phyloP scores from a whole-genome alignment of 768 basidiomycete genomes.

The Auriscalpium orientale region DNA sequence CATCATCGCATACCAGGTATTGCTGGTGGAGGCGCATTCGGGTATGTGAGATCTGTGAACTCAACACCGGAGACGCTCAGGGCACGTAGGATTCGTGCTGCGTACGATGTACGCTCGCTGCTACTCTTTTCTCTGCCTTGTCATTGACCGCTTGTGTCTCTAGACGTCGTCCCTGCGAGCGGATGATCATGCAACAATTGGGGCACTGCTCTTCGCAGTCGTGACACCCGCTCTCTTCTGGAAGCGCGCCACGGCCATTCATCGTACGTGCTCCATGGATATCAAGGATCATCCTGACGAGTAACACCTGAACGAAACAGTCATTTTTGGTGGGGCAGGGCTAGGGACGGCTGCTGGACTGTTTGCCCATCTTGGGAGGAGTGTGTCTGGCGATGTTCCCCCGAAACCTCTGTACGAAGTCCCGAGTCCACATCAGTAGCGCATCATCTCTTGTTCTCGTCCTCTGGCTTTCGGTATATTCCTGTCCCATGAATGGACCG shows the following conservation, averaged over 20 bases:
- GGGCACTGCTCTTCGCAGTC: constrained; percentile 53
- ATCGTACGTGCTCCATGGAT: constrained; percentile 36
- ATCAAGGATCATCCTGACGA: background rate
- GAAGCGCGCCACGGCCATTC: constrained; percentile 55
- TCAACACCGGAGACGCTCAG: constrained; percentile 43
- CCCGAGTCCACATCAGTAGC: constrained; percentile 8
- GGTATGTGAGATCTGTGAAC: constrained; percentile 52
- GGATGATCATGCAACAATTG: constrained; percentile 74
- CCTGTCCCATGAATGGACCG: no score
- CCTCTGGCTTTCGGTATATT: no score
- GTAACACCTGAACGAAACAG: constrained; percentile 25
- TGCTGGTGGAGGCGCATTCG: constrained; percentile 44
- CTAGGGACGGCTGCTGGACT: constrained; percentile 57
- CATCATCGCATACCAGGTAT: constrained; percentile 30
- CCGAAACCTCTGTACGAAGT: constrained; percentile 29
- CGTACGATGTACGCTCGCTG: constrained; percentile 47
- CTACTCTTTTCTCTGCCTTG: background rate
- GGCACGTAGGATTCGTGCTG: constrained; percentile 39
- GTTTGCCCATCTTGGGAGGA: constrained; percentile 46
- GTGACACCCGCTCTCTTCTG: constrained; percentile 66
- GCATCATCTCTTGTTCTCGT: background rate
- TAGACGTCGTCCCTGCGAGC: constrained; percentile 53
- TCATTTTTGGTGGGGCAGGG: constrained; percentile 66
- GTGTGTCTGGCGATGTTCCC: constrained; percentile 46
- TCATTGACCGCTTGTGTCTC: constrained; percentile 2